Evolutionary conservation across 2,329 filamentous ascomycete species (phyloP), one percentile per base, ranked within the genome.

Genomic region (Nemania serpens): DNA sequence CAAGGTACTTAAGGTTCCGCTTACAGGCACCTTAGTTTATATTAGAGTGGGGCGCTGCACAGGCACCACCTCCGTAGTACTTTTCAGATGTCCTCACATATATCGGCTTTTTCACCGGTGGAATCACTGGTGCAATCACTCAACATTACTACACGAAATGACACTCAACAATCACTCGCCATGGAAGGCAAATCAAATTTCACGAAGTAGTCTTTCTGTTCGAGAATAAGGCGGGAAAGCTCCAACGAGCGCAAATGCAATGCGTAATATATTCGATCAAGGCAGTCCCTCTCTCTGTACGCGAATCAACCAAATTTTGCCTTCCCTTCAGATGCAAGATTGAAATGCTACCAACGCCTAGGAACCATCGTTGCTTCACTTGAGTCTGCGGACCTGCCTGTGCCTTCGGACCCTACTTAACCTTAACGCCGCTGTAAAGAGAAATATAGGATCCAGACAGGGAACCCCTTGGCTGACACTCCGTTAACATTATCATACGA

Each of bases 331-430:
- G 46, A 64, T 66, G 58, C 61, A 64, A 64, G 56, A 55, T 33
- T 48, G 25, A 47, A 53, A 54, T 63, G 41, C 49, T 46, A 59
- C 49, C 42, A 66, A 67, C 65, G 65, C 65, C 65, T 37, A 34
- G 17, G 41, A 57, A 56, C 50, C 56, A 33, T 20, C 33, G 18
- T n/a, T 37, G 13, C 33, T 55, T 36, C 12, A 22, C 22, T 48
- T 34, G 36, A 15, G 12, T 50, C 20, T n/a, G n/a, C n/a, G n/a
- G n/a, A n/a, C n/a, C n/a, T 60, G 39, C 41, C 52, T 39, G 42
- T 57, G 39, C 29, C 48, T 42, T 51, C 18, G 20, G 41, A 29
- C 41, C 55, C 37, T 29, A 29, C 4, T 3, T 57, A 55, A 46
- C 25, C 58, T 33, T 17, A 62, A 64, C 52, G 52, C 59, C 62